Evolutionary conservation across 257 asterid species (phyloP).

Genomic region (Linaria vulgaris): DNA sequence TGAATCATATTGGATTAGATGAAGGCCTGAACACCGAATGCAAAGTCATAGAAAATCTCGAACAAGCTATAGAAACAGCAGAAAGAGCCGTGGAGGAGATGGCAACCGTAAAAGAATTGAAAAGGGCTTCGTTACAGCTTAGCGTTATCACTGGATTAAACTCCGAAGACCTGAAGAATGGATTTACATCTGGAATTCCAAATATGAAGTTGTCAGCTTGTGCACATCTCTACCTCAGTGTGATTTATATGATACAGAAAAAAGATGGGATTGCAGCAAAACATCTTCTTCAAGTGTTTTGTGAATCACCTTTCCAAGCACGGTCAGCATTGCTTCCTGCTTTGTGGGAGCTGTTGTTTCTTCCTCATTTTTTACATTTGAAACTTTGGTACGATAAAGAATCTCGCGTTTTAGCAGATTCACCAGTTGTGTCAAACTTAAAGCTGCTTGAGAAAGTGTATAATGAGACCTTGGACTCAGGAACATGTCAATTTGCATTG

Average conservation of each 20-base stretch:
- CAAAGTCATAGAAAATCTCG: conserved; percentile 63
- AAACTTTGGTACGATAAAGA: conserved; percentile 59
- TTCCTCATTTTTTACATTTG: conserved; percentile 58
- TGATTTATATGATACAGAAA: conserved; percentile 62
- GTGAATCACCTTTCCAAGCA: conserved; percentile 68
- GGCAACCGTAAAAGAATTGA: conserved; percentile 53
- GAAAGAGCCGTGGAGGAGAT: conserved; percentile 64
- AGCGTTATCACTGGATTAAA: conserved; percentile 85
- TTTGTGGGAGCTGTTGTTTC: conserved; percentile 67
- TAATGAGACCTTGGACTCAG: conserved; percentile 55
- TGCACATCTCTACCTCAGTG: conserved; percentile 85
- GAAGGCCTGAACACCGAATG: conserved; percentile 41
- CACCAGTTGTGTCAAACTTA: conserved; percentile 30
- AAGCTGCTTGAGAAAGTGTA: conserved; percentile 51
- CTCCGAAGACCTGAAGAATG: conserved; percentile 49
- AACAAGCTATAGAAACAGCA: conserved; percentile 66
- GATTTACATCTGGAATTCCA: conserved; percentile 64
- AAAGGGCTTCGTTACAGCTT: conserved; percentile 71
- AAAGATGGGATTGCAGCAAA: conserved; percentile 64
- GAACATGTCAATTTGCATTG: conserved; percentile 56
- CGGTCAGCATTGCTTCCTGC: conserved; percentile 53
- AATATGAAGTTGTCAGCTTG: conserved; percentile 75
- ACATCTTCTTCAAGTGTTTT: conserved; percentile 73
- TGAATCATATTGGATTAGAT: conserved; percentile 40
- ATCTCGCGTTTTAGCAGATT: conserved; percentile 32